Percentiles rank a stretch among this genome's conserved stretches.
Conservation (phyloP, 805 yeast genomes). For the Kockiozyma suomiensis region DNA sequence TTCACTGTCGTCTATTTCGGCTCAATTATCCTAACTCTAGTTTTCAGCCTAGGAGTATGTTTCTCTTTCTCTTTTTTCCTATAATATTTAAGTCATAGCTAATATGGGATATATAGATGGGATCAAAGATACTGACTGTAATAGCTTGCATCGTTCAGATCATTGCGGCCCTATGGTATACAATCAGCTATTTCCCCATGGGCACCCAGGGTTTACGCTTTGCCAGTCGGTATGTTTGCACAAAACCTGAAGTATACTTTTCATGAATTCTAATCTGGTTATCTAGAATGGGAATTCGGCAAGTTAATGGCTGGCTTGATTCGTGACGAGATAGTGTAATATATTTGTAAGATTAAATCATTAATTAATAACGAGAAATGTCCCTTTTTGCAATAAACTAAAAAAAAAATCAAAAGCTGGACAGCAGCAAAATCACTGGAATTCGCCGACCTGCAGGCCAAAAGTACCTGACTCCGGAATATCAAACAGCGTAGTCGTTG, state of each 20-base stretch:
- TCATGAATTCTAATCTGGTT: conserved; percentile 31
- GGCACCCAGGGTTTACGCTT: conserved; percentile 50
- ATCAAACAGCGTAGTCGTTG: conserved; percentile 9
- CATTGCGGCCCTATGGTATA: conserved; percentile 85
- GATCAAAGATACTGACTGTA: conserved; percentile 74
- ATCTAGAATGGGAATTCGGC: conserved; percentile 55
- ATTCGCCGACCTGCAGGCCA: conserved; percentile 2
- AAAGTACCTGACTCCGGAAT: conserved; percentile 13
- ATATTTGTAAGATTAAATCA: neutral
- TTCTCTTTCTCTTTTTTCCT: neutral
- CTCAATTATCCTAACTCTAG: conserved; percentile 76
- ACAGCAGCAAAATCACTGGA: neutral
- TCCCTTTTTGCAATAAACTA: neutral
- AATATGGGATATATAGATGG: conserved; percentile 42
- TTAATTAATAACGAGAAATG: neutral
- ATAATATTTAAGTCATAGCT: neutral
- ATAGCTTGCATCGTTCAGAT: conserved; percentile 75
- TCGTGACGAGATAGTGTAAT: conserved; percentile 29
- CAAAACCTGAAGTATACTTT: neutral
- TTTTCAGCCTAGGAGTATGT: conserved; percentile 62
- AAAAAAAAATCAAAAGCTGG: neutral
- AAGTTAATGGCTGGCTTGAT: conserved; percentile 51
- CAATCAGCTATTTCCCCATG: conserved; percentile 91
- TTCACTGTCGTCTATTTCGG: conserved; percentile 80
- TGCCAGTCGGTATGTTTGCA: conserved; percentile 34